A percentile compares a stretch with the other conserved stretches of the same genome.
phyloP scores from a whole-genome alignment of 768 basidiomycete species.

The Calocera viscosa region DNA sequence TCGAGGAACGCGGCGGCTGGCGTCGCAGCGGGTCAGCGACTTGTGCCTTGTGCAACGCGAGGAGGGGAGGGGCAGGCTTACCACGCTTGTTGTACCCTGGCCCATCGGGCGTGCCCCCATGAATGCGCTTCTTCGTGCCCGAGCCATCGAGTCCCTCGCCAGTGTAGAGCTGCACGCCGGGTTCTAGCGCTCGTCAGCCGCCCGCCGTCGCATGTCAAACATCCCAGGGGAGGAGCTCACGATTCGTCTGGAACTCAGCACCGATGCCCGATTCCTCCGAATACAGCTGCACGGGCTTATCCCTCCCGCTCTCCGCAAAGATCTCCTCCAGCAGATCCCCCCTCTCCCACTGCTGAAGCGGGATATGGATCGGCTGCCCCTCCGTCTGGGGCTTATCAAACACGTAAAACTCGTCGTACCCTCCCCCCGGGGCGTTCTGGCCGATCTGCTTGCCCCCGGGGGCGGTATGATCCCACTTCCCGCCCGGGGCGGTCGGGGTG shows the following conservation, averaged over 20 bases:
- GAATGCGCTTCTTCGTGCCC: conserved; percentile 56
- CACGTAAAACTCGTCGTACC: conserved; percentile 61
- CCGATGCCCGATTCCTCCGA: conserved; percentile 48
- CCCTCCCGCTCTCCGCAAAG: conserved; percentile 20
- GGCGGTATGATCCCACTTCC: conserved; percentile 37
- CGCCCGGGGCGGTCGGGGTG: conserved; percentile 35
- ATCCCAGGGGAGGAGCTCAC: conserved; percentile 32
- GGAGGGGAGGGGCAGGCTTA: conserved; percentile 20
- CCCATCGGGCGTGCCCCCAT: conserved; percentile 47
- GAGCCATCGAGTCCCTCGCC: conserved; percentile 39
- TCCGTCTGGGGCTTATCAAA: conserved; percentile 25
- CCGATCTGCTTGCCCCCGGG: conserved; percentile 46
- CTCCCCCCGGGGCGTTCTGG: conserved; percentile 41
- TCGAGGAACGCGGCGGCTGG: conserved; percentile 54
- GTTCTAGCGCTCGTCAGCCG: conserved; percentile 35
- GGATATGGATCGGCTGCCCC: conserved; percentile 39
- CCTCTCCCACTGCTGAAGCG: conserved; percentile 31
- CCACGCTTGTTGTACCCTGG: conserved; percentile 50
- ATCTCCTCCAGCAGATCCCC: conserved; percentile 40
- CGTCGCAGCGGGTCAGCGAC: no score
- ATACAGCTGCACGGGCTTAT: conserved; percentile 34
- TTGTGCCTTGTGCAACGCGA: not conserved
- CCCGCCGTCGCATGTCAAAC: not conserved
- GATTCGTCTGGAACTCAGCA: conserved; percentile 55
- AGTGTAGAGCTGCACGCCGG: conserved; percentile 63